Base-by-base conservation (phyloP, 2,329 filamentous ascomycete genomes). In the Ophiostoma tasmaniense region DNA sequence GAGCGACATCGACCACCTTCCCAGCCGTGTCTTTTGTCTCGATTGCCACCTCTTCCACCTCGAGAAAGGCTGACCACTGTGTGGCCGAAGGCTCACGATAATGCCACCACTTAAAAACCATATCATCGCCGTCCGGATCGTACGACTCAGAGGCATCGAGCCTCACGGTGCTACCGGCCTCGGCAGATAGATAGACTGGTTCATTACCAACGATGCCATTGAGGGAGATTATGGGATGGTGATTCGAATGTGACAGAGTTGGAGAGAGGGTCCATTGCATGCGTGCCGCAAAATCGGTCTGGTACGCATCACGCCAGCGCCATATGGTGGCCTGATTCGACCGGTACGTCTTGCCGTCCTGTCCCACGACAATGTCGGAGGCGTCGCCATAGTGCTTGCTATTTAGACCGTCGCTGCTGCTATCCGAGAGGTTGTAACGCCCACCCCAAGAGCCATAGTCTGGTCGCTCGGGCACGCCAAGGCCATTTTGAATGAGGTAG, bases 401-500 rank as follows among this genome's bases (percentile, higher is more conserved):
- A 10, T 20, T 10, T 22, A 52, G n/a, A 20, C 20, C 45, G 2
- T 52, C 45, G n/a, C 45, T 52, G 17, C 45, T 22, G 45, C 45
- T 22, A n/a, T n/a, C 20, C 11, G 45, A 22, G 17, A 52, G 45
- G 17, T 6, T n/a, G 4, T 52, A 52, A 22, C 45, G 45, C 11
- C 45, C 45, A 52, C 45, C 45, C 45, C 45, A 42, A 10, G 45
- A 52, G 17, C 45, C 45, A 22, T 22, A 52, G 20, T 52, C 45
- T n/a, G 45, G 45, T 8, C n/a, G 17, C 45, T 22, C 45, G 10
- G 45, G 45, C n/a, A 52, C 45, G 1, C 45, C 80, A 0, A 84
- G 77, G 1, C 81, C 81, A 66, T 83, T 83, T 64, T 82, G 80
- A 28, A 83, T 79, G 0, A 81, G 77, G 69, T 82, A 83, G 11